Evolutionary conservation across 352 stramenopile species (phyloP), one percentile per base, ranked within the genome.

Genomic region (Plasmopara halstedii): DNA sequence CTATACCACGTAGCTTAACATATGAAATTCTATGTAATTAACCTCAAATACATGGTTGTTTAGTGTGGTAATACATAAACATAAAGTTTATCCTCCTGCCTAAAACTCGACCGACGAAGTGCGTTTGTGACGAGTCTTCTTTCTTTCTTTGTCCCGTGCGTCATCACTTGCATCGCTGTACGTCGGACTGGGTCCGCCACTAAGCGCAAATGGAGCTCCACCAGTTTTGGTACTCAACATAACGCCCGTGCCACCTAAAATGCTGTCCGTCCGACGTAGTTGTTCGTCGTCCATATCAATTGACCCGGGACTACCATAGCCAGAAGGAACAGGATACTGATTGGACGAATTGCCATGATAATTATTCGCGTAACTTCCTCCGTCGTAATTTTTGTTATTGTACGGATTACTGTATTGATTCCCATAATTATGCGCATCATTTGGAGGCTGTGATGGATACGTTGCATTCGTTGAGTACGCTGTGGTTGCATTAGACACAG

Each of bases 21-120:
- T 29, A 29, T 6, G 25, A n/a, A n/a, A n/a, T n/a, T n/a, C n/a
- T n/a, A n/a, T 29, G 25, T 29, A 10, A 6, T 29, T 29, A 2
- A 29, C 25, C 3, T 29, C 31, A 35, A 35, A 18, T 35, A n/a
- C n/a, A n/a, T n/a, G n/a, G n/a, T n/a, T n/a, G n/a, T n/a, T n/a
- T n/a, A n/a, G n/a, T 29, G 25, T 11, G 25, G 25, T 29, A 10
- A 4, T 29, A 29, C 25, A 29, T 29, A 61, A 38, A 53, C 50
- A 22, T 38, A 42, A 37, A 26, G 38, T 15, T 46, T 42, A 47
- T 42, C 25, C 10, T 37, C 25, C 46, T n/a, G 43, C 15, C 19
- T 66, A 84, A 41, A 84, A 84, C 50, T 84, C 72, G 27, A 84
- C 69, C 21, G 66, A 79, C 19, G 61, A 48, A 20, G 66, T 68